phyloP scores from a whole-genome alignment of 2,329 filamentous ascomycete species.

The Hawksworthiomyces lignivorus region DNA sequence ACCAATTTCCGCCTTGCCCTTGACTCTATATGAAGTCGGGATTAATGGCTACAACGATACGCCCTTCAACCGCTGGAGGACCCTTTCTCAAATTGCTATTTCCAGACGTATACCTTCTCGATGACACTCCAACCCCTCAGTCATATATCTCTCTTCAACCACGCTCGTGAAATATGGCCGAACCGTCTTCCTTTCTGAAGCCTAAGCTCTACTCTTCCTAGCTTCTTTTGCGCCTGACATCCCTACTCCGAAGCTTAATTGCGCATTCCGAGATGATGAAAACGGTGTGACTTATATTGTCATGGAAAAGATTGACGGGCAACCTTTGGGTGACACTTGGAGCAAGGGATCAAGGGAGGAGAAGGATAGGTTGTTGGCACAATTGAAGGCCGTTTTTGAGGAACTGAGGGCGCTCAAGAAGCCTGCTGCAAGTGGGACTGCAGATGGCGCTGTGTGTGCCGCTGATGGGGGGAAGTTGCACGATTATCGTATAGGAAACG shows the following conservation, averaged over 20 bases:
- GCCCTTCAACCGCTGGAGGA: not conserved
- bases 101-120: not conserved
- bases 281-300: conserved; percentile 1
- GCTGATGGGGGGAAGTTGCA: not conserved
- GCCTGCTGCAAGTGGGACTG: not conserved
- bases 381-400: not conserved
- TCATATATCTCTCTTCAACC: not conserved
- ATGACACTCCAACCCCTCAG: not conserved
- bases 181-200: not conserved
- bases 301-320: not conserved
- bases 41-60: not conserved
- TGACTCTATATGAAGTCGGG: no score
- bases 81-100: not conserved
- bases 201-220: not conserved
- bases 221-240: not conserved
- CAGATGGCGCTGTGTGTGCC: not conserved
- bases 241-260: not conserved
- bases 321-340: not conserved
- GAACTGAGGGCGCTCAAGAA: not conserved
- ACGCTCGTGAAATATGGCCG: not conserved
- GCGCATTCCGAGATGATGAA: not conserved
- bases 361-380: not conserved
- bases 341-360: not conserved
- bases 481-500: not conserved
- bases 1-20: no score